Evolutionary conservation across 495 filamentous ascomycete species (phyloP), one percentile per base, ranked within the genome.

Genomic region (Xylaria scruposa): DNA sequence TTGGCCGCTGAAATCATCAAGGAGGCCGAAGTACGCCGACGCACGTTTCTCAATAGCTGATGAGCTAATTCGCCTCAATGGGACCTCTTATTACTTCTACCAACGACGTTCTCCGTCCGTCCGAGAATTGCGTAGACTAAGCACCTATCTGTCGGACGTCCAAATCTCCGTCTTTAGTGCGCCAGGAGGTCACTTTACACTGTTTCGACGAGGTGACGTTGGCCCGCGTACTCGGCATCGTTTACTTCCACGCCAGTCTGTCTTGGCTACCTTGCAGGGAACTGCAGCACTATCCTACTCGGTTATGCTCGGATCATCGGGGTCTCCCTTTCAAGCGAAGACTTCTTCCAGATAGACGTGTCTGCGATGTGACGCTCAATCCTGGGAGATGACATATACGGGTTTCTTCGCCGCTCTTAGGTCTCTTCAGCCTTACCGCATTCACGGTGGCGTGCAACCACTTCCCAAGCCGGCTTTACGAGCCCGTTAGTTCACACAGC

Each of bases 1-100:
- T 81, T 94, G 46, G 90, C 89, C 56, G 90, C 90, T 58, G 92
- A 94, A 76, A 94, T 94, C 64, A 88, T 95, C 72, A 88, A 92
- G 66, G 92, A 94, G 74, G 92, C 92, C 15, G 92, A 94, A 79
- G 85, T 88, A 75, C 86, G 91, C 69, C 83, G 92, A 66, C 89
- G 85, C 72, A 81, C 82, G 31, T 87, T 83, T 74, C 75, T 88
- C 64, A 85, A 81, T 73, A 81, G 83, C 59, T 85, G 81, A 84
- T 68, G 63, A 53, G 67, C 24, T 46, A 54, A n/a, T 63, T 26
- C 24, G 33, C 6, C 46, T n/a, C 70, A 26, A 71, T 59, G 17
- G 33, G 69, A 62, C 67, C 49, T 36, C 60, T 64, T 62, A 44
- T 44, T 70, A 63, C 67, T 46, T 71, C 70, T 42, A 58, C 67